Evolutionary conservation across 495 filamentous ascomycete genomes (phyloP).

Genomic region (Penicillium odoratum): DNA sequence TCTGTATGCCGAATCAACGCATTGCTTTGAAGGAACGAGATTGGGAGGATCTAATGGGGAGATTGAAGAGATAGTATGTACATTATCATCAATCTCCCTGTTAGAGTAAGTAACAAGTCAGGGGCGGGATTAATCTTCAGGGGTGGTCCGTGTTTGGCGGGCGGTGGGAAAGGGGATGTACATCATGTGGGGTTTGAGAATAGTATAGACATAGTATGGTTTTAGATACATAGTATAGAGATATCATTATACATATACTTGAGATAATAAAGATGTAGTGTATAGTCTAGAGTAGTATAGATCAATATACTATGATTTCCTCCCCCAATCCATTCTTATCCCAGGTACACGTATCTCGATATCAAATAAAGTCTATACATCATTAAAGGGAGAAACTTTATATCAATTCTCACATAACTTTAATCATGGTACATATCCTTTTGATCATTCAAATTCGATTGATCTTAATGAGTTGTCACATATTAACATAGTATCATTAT

Average conservation of each 20-base stretch:
- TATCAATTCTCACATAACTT: not conserved
- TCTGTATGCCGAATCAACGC: constrained; percentile 13
- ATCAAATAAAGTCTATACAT: not conserved
- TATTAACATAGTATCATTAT: not conserved
- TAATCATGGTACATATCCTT: no score
- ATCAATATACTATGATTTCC: no score
- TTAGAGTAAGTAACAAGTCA: constrained; percentile 1
- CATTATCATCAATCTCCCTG: constrained; percentile 6
- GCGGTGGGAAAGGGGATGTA: constrained; percentile 4
- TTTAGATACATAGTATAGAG: no score
- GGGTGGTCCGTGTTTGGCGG: constrained; percentile 20
- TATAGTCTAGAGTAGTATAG: no score
- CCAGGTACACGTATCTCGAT: no score
- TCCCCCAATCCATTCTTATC: no score
- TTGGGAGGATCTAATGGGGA: constrained; percentile 12
- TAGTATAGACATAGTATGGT: no score
- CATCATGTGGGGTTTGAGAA: not conserved
- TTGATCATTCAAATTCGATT: not conserved
- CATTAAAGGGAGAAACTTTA: constrained; percentile 5
- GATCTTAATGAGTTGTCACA: not conserved
- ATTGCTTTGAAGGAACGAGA: constrained; percentile 13
- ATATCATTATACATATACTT: no score
- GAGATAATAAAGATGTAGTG: no score
- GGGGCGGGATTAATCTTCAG: constrained; percentile 12
- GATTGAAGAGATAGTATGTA: constrained; percentile 10